phyloP scores from a whole-genome alignment of 2,329 filamentous ascomycete species.

The Fusarium beomiforme region DNA sequence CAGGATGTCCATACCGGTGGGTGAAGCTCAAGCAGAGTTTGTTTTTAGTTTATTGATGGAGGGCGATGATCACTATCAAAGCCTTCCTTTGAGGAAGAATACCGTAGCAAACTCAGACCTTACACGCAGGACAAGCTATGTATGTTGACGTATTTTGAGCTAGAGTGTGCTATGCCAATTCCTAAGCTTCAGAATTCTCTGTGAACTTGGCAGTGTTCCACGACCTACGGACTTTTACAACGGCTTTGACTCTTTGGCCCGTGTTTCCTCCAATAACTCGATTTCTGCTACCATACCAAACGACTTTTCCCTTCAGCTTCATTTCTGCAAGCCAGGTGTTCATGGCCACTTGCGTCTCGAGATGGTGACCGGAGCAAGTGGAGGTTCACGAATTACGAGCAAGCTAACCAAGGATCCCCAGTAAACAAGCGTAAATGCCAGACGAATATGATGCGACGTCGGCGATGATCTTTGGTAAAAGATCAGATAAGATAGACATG shows the following conservation, averaged over 20 bases:
- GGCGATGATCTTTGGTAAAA: conserved; percentile 54
- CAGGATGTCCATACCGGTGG: neutral
- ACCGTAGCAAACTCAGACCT: neutral
- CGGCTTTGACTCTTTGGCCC: neutral
- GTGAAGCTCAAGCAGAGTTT: conserved; percentile 6
- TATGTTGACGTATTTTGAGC: conserved; percentile 2
- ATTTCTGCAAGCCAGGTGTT: conserved; percentile 26
- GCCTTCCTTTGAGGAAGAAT: conserved; percentile 6
- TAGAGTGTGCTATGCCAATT: neutral
- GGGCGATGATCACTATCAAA: neutral
- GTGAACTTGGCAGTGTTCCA: neutral
- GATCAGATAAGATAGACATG: conserved; percentile 41
- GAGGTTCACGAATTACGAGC: conserved; percentile 7
- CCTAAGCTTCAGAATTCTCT: neutral
- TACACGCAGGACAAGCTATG: conserved; percentile 6
- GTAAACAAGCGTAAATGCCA: neutral
- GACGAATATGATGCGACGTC: conserved; percentile 34
- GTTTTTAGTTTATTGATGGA: neutral
- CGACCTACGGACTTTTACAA: neutral
- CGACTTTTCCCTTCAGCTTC: conserved; percentile 4
- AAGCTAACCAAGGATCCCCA: conserved; percentile 26
- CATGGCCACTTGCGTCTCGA: conserved; percentile 15
- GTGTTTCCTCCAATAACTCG: neutral
- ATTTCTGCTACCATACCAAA: neutral
- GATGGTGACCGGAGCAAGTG: conserved; percentile 25